These are phyloP conservation scores for Vaccinium darrowii DNA, from an alignment of 148 eudicot species.

Conservation along the genomic window DNA sequence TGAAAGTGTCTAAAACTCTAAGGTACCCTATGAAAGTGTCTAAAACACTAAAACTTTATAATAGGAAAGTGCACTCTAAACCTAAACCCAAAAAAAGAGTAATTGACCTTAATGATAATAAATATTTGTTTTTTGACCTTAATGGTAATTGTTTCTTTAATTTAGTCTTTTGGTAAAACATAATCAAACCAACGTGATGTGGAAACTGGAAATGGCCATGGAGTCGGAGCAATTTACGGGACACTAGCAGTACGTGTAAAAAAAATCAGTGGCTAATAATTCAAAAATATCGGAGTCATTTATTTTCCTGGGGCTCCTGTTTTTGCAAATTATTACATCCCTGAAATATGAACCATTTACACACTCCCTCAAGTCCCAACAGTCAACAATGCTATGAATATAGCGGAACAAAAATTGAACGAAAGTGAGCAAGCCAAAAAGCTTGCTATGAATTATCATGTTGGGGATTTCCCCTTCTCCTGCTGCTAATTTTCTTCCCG, in stretches of 20 bases:
- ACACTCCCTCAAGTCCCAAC: background rate
- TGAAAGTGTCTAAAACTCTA: too few species aligned
- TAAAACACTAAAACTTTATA: too few species aligned
- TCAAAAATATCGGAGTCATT: background rate
- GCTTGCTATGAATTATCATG: constrained; percentile 31
- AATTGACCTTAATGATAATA: too few species aligned
- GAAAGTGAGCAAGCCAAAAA: background rate
- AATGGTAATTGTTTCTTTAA: too few species aligned
- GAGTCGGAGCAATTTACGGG: background rate
- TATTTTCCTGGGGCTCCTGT: background rate
- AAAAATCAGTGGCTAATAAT: background rate
- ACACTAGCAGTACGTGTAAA: background rate
- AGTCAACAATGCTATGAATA: background rate
- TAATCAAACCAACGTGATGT: background rate
- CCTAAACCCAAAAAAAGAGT: too few species aligned
- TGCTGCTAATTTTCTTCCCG: constrained; percentile 36
- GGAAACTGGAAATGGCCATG: background rate
- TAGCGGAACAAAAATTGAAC: background rate
- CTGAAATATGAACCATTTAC: background rate
- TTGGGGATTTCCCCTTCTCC: constrained; percentile 32
- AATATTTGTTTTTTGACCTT: too few species aligned
- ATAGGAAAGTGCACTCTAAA: too few species aligned
- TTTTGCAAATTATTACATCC: background rate
- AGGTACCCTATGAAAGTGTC: too few species aligned
- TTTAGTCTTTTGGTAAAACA: too few species aligned